These are phyloP conservation scores for Chlamydomonas applanata DNA, from an alignment of 139 green algal genomes.

Conservation along the genomic window DNA sequence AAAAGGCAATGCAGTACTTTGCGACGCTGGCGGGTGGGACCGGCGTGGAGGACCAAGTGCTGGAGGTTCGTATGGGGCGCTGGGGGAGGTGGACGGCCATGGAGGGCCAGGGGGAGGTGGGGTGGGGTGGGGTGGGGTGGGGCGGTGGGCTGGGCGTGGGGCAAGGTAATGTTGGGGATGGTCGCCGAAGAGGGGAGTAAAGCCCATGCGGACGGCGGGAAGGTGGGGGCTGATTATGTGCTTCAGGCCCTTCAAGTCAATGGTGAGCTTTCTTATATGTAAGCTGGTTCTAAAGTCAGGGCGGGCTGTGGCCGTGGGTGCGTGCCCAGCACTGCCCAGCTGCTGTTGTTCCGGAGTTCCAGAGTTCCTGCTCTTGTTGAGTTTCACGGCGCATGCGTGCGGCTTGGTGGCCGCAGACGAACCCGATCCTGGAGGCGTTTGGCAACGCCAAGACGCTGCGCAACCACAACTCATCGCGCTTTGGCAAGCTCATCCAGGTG, in stretches of 20 bases:
- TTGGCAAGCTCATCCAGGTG: slow-evolving; percentile 90
- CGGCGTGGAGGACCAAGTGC: slow-evolving; percentile 69
- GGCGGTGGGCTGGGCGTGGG: too few species aligned
- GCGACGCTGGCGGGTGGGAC: slow-evolving; percentile 71
- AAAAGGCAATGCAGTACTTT: slow-evolving; percentile 93
- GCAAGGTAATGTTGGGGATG: too few species aligned
- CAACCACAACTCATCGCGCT: slow-evolving; percentile 92
- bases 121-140: neutral
- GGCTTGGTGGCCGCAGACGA: slow-evolving; percentile 61
- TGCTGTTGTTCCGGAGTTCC: too few species aligned
- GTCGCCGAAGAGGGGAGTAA: too few species aligned
- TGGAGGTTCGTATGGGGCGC: slow-evolving; percentile 47
- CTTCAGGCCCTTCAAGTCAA: too few species aligned
- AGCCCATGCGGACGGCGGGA: too few species aligned
- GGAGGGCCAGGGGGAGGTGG: neutral
- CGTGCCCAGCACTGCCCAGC: too few species aligned
- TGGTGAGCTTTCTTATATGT: too few species aligned
- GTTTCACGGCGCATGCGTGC: too few species aligned
- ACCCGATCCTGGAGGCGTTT: slow-evolving; percentile 93
- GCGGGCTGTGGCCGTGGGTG: too few species aligned
- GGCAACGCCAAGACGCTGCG: slow-evolving; percentile 93
- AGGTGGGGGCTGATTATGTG: neutral
- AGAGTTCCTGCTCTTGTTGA: too few species aligned
- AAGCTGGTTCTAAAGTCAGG: too few species aligned
- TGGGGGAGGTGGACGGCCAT: neutral